Base-by-base conservation (phyloP, 2,329 filamentous ascomycete genomes). In the Trichoderma koningii region DNA sequence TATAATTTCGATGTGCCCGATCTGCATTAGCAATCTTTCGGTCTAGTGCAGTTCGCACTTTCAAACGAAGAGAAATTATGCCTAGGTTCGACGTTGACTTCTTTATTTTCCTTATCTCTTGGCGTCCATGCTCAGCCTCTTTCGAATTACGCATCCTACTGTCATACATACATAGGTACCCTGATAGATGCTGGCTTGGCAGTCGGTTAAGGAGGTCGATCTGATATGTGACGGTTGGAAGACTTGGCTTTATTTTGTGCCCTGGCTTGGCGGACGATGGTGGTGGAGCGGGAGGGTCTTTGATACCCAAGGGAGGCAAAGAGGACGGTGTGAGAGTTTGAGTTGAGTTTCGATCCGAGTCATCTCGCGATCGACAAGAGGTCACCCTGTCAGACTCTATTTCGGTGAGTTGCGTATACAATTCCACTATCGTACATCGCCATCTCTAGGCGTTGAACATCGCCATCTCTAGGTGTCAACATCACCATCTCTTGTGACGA, bases 71-170 rank as follows among this genome's bases (percentile, higher is more conserved):
- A 30, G 4, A 38, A 14, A 14, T 38, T 38, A 14, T 38, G 10
- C 34, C 34, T 38, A n/a, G 34, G 12, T 38, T 38, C 12, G 14
- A 14, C 30, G 3, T 34, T 30, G 30, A 7, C 34, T 38, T 38
- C 12, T 14, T 38, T 14, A 14, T 38, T 10, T 42, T 42, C 15
- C 56, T 60, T 60, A 60, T 60, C 56, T 41, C 23, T 38, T 51
- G 41, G 45, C 45, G 45, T 28, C 52, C 51, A 2, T 42, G 34
- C 56, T 51, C 45, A 60, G 56, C 56, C 56, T 51, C 56, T 60
- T 3, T 7, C 12, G 45, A 60, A 51, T 60, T 51, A 50, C 56
- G 56, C 34, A 52, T 52, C 28, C 28, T 17, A 30, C 0, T 34
- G 42, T 10, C 3, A 34, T 34, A 34, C 30, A 12, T 10, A 3